phyloP scores from a whole-genome alignment of 2,329 filamentous ascomycete genomes.

The Talaromyces rugulosus region DNA sequence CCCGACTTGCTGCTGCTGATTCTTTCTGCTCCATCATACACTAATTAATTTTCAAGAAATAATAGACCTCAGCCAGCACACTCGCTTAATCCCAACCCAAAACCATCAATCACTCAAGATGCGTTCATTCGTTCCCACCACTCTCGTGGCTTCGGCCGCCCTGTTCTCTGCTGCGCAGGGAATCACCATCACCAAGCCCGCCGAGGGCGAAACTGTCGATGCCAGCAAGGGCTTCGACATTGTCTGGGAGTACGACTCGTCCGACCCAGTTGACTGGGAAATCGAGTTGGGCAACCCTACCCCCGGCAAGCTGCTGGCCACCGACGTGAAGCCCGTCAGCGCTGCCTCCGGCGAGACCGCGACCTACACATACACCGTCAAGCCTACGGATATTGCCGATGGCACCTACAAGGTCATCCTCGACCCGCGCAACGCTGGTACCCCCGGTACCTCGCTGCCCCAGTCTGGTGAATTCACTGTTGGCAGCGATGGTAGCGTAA shows the following conservation, averaged over 20 bases:
- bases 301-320: slow-evolving; percentile 6
- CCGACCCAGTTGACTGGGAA: slow-evolving; percentile 11
- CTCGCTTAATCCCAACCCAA: neutral
- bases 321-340: slow-evolving; percentile 5
- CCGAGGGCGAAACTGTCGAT: slow-evolving; percentile 8
- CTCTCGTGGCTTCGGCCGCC: slow-evolving; percentile 10
- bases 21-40: neutral
- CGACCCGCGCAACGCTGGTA: slow-evolving; percentile 7
- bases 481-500: neutral
- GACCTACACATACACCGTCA: slow-evolving; percentile 7
- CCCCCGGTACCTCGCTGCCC: neutral
- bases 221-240: slow-evolving; percentile 10
- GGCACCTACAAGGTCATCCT: slow-evolving; percentile 7
- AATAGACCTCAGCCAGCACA: neutral
- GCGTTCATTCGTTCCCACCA: slow-evolving; percentile 9
- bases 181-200: slow-evolving; percentile 9
- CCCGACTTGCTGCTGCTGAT: neutral
- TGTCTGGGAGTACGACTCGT: slow-evolving; percentile 12
- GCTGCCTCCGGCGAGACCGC: slow-evolving; percentile 2
- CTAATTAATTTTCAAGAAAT: slow-evolving; percentile 2
- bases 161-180: slow-evolving; percentile 12
- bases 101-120: neutral
- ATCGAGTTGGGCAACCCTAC: slow-evolving; percentile 9
- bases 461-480: slow-evolving; percentile 10
- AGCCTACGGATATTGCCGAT: slow-evolving; percentile 5